Conservation (phyloP, 2,329 filamentous ascomycete genomes). For the Zymoseptoria crescenta region DNA sequence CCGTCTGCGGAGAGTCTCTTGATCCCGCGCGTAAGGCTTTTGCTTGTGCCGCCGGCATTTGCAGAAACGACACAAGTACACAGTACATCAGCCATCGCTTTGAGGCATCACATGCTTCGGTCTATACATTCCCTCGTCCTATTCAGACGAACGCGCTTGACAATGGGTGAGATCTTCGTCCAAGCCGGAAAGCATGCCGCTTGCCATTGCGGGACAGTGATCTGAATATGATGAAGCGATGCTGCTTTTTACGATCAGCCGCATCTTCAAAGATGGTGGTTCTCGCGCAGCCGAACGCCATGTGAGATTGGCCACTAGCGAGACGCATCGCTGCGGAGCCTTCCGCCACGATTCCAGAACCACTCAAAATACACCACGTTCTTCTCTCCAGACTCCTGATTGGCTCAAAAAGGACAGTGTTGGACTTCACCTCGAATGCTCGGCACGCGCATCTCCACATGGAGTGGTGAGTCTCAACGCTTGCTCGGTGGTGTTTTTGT, state of each 20-base stretch:
- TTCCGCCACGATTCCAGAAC: not conserved
- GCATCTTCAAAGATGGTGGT: not conserved
- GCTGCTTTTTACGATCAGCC: not conserved
- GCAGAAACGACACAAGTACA: too few species aligned
- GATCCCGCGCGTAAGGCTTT: too few species aligned
- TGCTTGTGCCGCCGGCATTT: too few species aligned
- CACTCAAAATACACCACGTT: not conserved
- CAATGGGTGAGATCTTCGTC: not conserved
- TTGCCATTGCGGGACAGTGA: not conserved
- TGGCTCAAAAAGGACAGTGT: not conserved
- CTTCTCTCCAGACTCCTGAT: not conserved
- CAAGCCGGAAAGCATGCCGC: not conserved
- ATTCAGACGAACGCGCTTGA: too few species aligned
- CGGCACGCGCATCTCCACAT: not conserved
- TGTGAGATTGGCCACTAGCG: not conserved
- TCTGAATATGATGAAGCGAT: not conserved
- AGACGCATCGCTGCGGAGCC: not conserved
- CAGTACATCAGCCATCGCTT: too few species aligned
- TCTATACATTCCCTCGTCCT: too few species aligned
- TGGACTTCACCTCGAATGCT: not conserved
- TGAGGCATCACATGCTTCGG: too few species aligned
- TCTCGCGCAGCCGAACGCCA: not conserved
- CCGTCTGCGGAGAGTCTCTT: too few species aligned
- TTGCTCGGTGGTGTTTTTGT: not conserved
- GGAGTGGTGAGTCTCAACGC: not conserved